Base-by-base conservation (phyloP, 331 rosid genomes). In the Malus hybrid region DNA sequence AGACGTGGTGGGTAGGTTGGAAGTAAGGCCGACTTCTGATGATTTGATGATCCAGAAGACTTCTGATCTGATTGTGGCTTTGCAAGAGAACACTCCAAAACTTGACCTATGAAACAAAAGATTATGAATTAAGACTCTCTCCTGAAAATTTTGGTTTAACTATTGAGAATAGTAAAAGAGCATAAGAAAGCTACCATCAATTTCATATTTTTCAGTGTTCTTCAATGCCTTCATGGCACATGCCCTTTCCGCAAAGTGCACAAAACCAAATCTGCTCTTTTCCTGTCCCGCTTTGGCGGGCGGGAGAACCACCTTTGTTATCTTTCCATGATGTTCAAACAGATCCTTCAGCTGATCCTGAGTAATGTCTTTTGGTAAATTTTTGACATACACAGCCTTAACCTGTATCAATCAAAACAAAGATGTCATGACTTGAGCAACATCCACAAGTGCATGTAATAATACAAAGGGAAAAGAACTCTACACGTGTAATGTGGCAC, bases 271-370 rank as follows among this genome's bases (percentile, higher is more conserved):
- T 79, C 93, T 88, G 71, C 90, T 88, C 63, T 77, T 83, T 69
- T 88, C 89, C 64, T 84, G 91, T 66, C 91, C 93, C 6, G 88
- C 76, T 79, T 85, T 90, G 5, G 93, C 96, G 39, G 90, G 86
- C 29, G 93, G 96, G 63, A 88, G 57, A 61, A 78, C 96, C 75
- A 87, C 93, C 82, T 87, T 90, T 64, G 90, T 84, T 82, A 90
- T 85, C 78, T 82, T 82, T 67, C 96, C 93, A 72, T 88, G 93
- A 78, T 78, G 91, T 56, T 83, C 87, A 81, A 87, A 90, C 66
- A 85, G 70, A 71, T 60, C 81, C 46, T 48, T 82, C 10, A 90
- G 85, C 31, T 77, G 78, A 74, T 87, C 85, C 73, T 79, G 90
- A 44, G 90, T 85, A 65, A 85, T 88, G 60, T 88, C 84, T 74